Percentiles rank a stretch among this genome's conserved stretches.
Evolutionary conservation across 2,329 filamentous ascomycete species (phyloP).

Genomic region (Myriosclerotinia duriaeana): DNA sequence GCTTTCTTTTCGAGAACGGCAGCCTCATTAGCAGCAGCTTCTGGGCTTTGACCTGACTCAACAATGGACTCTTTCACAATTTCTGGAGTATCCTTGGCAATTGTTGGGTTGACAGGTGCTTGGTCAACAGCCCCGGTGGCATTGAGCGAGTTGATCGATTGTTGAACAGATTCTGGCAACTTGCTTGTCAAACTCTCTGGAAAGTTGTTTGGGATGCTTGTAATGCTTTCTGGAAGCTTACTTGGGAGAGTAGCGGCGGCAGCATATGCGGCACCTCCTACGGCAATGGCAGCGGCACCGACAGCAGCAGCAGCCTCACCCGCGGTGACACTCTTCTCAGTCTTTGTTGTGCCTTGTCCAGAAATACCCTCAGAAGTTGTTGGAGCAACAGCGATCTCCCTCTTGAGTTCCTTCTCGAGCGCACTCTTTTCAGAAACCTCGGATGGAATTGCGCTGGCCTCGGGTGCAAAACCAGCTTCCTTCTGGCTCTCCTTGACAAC

Average conservation of each 20-base stretch:
- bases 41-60: conserved; percentile 61
- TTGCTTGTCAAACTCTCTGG: conserved; percentile 53
- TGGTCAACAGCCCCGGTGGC: conserved; percentile 37
- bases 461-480: conserved; percentile 61
- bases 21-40: conserved; percentile 66
- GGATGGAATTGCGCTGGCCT: conserved; percentile 63
- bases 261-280: conserved; percentile 46
- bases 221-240: conserved; percentile 51
- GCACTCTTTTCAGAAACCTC: conserved; percentile 70
- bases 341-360: conserved; percentile 54
- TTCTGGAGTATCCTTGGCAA: conserved; percentile 52
- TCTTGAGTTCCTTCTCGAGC: conserved; percentile 69
- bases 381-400: conserved; percentile 61
- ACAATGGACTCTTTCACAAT: conserved; percentile 59
- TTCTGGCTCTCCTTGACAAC: conserved; percentile 72
- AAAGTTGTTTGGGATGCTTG: conserved; percentile 51
- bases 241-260: conserved; percentile 50
- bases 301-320: conserved; percentile 47
- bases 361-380: conserved; percentile 57
- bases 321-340: conserved; percentile 47
- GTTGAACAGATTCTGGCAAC: conserved; percentile 56
- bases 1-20: conserved; percentile 74
- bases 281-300: conserved; percentile 47
- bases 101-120: conserved; percentile 39
- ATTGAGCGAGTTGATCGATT: conserved; percentile 51